Base-by-base conservation (phyloP, 169 alveolate genomes). In the Amoebophrya sp. region DNA sequence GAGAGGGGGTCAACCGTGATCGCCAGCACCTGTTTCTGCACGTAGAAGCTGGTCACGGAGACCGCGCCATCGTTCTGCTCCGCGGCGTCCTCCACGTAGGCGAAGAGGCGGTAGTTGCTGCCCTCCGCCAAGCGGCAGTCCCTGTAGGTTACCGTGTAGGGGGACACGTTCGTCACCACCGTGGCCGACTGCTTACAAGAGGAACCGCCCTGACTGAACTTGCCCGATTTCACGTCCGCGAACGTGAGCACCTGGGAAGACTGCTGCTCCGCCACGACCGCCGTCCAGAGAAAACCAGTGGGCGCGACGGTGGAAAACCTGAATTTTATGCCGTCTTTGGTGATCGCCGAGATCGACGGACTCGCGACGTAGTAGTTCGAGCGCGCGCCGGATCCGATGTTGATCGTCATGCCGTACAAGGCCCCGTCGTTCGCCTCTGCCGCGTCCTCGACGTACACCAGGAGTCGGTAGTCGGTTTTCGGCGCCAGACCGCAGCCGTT, bases 361-460 rank as follows among this genome's bases (percentile, higher is more conserved):
- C 34, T 13, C 34, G 78, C 78, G 34, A 58, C 78, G 34, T 13
- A 58, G 78, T 58, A 58, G 78, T 58, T 58, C 39, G 38, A 23
- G 34, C 39, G 78, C 34, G 78, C 78, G 34, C 78, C 78, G 34
- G 78, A 58, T 13, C 78, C 78, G 34, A 58, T 58, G 78, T 58
- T 58, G 78, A 58, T 58, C 39, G 78, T 58, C 78, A 58, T 58
- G 29, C 78, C 78, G 23, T 45, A 40, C n/a, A 88, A 38, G 38
- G 70, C 48, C 41, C 45, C 90, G 40, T 88, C 70, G 23, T 29
- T 16, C 69, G 70, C 78, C 69, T 45, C 40, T 0, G 90, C 69
- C 39, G 90, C 1, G 90, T 88, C 90, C 90, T 88, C 90, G 23
- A 88, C 90, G 70, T 88, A 88, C 41, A 88, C 38, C 45, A n/a